phyloP scores from a whole-genome alignment of 2,329 filamentous ascomycete species.

The Colletotrichum paranaense region DNA sequence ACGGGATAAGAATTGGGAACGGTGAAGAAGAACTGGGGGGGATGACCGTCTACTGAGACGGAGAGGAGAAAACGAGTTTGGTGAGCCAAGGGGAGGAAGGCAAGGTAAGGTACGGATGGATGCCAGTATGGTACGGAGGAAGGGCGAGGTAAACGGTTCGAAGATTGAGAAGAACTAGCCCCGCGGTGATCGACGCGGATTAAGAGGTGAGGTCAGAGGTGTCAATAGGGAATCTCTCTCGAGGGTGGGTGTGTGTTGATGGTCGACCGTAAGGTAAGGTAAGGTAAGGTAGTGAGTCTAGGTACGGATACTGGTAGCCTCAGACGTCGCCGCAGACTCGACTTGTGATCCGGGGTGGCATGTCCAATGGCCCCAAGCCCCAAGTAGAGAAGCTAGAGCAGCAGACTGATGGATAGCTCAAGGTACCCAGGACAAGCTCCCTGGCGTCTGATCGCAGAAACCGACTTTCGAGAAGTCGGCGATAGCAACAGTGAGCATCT shows the following conservation, averaged over 20 bases:
- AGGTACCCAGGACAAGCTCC: slow-evolving; percentile 33
- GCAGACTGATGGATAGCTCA: slow-evolving; percentile 19
- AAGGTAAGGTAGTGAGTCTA: too few species aligned
- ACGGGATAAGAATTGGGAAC: slow-evolving; percentile 18
- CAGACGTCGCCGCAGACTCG: slow-evolving; percentile 31
- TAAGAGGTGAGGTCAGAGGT: slow-evolving; percentile 36
- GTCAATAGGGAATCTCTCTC: slow-evolving; percentile 30
- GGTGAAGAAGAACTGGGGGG: slow-evolving; percentile 29
- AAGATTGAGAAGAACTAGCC: slow-evolving; percentile 12
- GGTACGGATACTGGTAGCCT: slow-evolving; percentile 5
- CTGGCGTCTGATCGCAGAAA: slow-evolving; percentile 32
- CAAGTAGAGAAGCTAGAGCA: slow-evolving; percentile 22
- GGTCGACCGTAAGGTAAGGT: not conserved
- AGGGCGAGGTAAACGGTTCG: slow-evolving; percentile 11
- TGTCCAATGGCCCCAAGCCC: slow-evolving; percentile 21
- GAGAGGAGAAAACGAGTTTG: not conserved
- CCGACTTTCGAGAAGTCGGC: slow-evolving; percentile 31
- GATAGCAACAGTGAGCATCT: slow-evolving; percentile 15
- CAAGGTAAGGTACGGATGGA: too few species aligned
- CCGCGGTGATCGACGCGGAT: slow-evolving; percentile 33
- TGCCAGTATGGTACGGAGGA: slow-evolving; percentile 3
- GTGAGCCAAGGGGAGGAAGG: not conserved
- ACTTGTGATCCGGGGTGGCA: slow-evolving; percentile 34
- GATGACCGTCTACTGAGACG: slow-evolving; percentile 3
- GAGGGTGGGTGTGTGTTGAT: slow-evolving; percentile 32